Evolutionary conservation across 2,329 filamentous ascomycete genomes (phyloP).

Genomic region (Trichoderma semiorbis): DNA sequence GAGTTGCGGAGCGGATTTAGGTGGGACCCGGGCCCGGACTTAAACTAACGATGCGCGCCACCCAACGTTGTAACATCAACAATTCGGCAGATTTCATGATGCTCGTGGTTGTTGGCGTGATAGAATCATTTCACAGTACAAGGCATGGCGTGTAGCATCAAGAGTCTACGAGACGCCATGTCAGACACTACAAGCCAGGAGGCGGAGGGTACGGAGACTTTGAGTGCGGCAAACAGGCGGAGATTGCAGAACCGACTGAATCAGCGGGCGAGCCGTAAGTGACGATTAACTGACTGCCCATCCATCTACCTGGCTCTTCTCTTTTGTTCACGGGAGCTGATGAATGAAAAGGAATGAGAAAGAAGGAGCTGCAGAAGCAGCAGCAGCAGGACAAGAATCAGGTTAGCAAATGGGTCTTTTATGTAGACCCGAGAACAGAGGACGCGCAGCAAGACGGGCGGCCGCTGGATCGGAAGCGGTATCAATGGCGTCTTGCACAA

Average conservation of each 20-base stretch:
- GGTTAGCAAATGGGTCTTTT: conserved; percentile 9
- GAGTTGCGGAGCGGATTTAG: neutral
- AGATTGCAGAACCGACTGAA: conserved; percentile 19
- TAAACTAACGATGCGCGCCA: neutral
- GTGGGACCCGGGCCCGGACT: neutral
- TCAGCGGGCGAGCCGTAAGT: conserved; percentile 20
- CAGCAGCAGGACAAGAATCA: neutral
- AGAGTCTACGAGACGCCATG: neutral
- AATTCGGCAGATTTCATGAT: neutral
- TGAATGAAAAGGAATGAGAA: neutral
- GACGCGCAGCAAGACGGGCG: neutral
- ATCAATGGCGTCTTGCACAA: neutral
- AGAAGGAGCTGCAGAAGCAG: neutral
- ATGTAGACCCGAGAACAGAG: neutral
- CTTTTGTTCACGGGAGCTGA: neutral
- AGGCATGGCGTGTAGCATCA: neutral
- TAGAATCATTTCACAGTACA: neutral
- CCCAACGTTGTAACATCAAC: neutral
- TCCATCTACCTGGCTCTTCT: neutral
- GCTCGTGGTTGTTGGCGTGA: neutral
- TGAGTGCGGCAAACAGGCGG: conserved; percentile 6
- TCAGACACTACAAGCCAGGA: neutral
- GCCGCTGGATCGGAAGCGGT: neutral
- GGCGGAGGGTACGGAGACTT: neutral
- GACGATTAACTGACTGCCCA: neutral